phyloP scores from a whole-genome alignment of 2,329 filamentous ascomycete genomes.

The Septoria linicola region DNA sequence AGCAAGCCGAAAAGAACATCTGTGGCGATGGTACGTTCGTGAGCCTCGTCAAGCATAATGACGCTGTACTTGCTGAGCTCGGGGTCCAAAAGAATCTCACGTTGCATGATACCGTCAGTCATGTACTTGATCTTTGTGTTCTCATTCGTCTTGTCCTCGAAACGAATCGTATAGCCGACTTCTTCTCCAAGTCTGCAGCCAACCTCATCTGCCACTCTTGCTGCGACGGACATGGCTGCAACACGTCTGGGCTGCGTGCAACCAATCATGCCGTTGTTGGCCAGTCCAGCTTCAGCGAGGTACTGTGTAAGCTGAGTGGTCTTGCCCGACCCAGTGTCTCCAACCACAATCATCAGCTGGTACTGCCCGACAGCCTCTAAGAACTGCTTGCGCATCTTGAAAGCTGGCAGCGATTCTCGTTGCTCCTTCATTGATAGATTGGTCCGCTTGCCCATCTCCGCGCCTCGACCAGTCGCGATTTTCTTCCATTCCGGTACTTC shows the following conservation, averaged over 20 bases:
- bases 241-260: constrained; percentile 97
- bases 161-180: constrained; percentile 96
- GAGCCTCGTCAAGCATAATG: constrained; percentile 97
- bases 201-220: constrained; percentile 94
- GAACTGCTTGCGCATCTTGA: constrained; percentile 79
- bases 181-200: constrained; percentile 87
- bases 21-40: constrained; percentile 94
- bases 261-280: constrained; percentile 82
- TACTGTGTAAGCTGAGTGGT: constrained; percentile 97
- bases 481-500: constrained; percentile 90
- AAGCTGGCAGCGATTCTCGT: constrained; percentile 84
- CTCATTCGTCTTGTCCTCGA: constrained; percentile 88
- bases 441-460: constrained; percentile 78
- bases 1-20: constrained; percentile 92
- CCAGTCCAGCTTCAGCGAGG: constrained; percentile 87
- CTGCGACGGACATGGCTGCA: constrained; percentile 94
- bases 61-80: constrained; percentile 87
- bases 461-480: constrained; percentile 68
- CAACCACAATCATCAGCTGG: constrained; percentile 91
- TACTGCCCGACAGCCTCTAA: constrained; percentile 84
- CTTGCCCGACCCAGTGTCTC: constrained; percentile 95
- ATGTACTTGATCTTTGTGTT: constrained; percentile 97
- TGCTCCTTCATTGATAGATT: constrained; percentile 94
- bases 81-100: constrained; percentile 90
- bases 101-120: constrained; percentile 97